Conservation (phyloP, 345 rosid genomes). For the Heritiera fomes region DNA sequence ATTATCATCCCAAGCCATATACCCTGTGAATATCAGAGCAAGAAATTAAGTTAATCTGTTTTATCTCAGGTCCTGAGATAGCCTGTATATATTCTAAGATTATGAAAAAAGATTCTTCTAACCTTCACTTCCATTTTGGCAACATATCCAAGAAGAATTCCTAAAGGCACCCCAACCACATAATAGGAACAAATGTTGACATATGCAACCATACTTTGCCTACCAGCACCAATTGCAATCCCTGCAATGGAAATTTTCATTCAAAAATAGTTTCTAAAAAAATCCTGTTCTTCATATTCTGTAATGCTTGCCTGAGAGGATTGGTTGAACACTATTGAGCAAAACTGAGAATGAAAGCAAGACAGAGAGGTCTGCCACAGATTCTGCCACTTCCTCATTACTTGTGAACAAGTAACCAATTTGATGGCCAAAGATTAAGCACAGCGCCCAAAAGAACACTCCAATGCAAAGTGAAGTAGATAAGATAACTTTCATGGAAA, state of each 20-base stretch:
- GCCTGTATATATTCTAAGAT: background rate
- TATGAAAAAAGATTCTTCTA: background rate
- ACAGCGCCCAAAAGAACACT: conserved; percentile 31
- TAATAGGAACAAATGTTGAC: conserved; percentile 38
- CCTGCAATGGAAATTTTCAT: conserved; percentile 26
- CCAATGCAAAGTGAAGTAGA: conserved; percentile 35
- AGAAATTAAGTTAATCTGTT: background rate
- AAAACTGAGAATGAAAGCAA: conserved; percentile 60
- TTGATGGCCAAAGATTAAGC: conserved; percentile 30
- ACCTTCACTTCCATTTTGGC: conserved; percentile 38
- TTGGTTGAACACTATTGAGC: conserved; percentile 57
- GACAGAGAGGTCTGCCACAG: conserved; percentile 37
- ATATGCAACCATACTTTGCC: conserved; percentile 32
- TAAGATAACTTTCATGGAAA: conserved; percentile 35
- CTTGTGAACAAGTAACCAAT: conserved; percentile 36
- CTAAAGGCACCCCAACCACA: conserved; percentile 38
- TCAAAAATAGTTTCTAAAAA: too few species aligned
- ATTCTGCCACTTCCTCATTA: conserved; percentile 28
- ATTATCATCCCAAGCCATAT: conserved; percentile 40
- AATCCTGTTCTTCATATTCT: too few species aligned
- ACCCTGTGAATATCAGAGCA: conserved; percentile 24
- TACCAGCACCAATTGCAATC: conserved; percentile 36
- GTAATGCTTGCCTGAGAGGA: conserved; percentile 36
- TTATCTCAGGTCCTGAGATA: background rate
- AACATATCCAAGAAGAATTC: conserved; percentile 38